phyloP scores from a whole-genome alignment of 1,284 basidiomycete species.

The Apiotrichum sp. region DNA sequence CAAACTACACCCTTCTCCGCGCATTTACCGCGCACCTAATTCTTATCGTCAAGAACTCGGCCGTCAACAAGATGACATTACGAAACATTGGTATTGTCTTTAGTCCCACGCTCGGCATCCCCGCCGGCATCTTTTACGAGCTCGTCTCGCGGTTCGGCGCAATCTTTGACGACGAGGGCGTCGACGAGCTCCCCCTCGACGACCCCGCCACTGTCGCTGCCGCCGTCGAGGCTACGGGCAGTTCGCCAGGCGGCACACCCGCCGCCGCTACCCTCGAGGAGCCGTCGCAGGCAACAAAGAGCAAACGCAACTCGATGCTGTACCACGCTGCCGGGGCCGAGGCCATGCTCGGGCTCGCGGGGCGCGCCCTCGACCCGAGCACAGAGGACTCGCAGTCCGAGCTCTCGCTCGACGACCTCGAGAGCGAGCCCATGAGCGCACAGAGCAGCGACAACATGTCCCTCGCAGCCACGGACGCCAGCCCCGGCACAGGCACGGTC shows the following conservation, averaged over 20 bases:
- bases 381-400: slow-evolving; percentile 15
- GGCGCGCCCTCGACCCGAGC: slow-evolving; percentile 37
- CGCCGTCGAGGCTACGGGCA: slow-evolving; percentile 21
- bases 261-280: neutral
- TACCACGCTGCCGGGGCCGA: slow-evolving; percentile 44
- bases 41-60: slow-evolving; percentile 82
- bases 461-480: slow-evolving; percentile 1
- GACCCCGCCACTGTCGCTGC: neutral
- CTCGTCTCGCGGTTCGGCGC: slow-evolving; percentile 86
- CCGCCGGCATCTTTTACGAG: slow-evolving; percentile 86
- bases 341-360: slow-evolving; percentile 38
- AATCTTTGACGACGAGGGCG: slow-evolving; percentile 63
- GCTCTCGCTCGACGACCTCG: slow-evolving; percentile 14
- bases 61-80: slow-evolving; percentile 97
- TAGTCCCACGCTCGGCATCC: slow-evolving; percentile 88
- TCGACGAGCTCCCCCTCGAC: slow-evolving; percentile 30
- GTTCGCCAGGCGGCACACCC: neutral
- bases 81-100: slow-evolving; percentile 98
- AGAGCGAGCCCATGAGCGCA: slow-evolving; percentile 12
- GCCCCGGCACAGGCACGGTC: neutral
- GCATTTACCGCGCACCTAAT: slow-evolving; percentile 94
- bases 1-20: slow-evolving; percentile 89
- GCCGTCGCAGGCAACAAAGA: slow-evolving; percentile 13
- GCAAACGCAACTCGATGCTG: slow-evolving; percentile 44
- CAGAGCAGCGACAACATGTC: slow-evolving; percentile 13